phyloP scores from a whole-genome alignment of 1,284 basidiomycete genomes.

The Boletus hoseneyae region DNA sequence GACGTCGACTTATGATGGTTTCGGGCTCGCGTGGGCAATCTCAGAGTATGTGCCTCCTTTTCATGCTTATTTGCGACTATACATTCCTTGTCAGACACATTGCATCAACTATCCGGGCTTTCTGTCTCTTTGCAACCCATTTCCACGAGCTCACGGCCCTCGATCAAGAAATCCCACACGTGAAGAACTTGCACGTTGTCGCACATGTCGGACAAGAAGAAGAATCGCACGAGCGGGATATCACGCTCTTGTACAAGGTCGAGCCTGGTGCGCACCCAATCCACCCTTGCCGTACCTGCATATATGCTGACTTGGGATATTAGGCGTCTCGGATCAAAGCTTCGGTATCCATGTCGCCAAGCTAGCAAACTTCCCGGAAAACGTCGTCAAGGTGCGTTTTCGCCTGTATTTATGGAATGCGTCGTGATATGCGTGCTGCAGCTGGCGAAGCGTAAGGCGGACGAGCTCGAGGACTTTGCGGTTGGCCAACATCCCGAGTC shows the following conservation, averaged over 20 bases:
- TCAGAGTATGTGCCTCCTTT: conserved; percentile 69
- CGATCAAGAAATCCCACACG: conserved; percentile 74
- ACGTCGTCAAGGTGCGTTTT: conserved; percentile 76
- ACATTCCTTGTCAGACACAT: conserved; percentile 68
- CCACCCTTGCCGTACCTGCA: background rate
- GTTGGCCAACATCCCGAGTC: conserved; percentile 42
- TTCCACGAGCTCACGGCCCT: conserved; percentile 97
- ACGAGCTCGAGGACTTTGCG: conserved; percentile 94
- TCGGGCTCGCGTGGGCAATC: conserved; percentile 98
- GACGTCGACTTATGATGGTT: conserved; percentile 99
- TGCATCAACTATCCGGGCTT: conserved; percentile 85
- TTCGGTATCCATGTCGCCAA: conserved; percentile 99
- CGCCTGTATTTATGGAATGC: background rate
- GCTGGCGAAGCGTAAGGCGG: conserved; percentile 93
- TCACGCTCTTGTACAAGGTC: conserved; percentile 94
- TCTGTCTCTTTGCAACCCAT: conserved; percentile 96
- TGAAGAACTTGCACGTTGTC: conserved; percentile 95
- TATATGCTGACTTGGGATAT: background rate
- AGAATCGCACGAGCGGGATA: conserved; percentile 72
- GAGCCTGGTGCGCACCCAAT: conserved; percentile 64
- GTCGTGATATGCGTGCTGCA: conserved; percentile 30
- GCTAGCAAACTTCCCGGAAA: conserved; percentile 94
- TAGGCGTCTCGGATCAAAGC: conserved; percentile 89
- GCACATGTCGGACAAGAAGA: conserved; percentile 80
- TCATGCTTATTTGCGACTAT: too few relatives aligned